Evolutionary conservation across 148 eudicot species (phyloP).

Genomic region (Polygonum maritimum): DNA sequence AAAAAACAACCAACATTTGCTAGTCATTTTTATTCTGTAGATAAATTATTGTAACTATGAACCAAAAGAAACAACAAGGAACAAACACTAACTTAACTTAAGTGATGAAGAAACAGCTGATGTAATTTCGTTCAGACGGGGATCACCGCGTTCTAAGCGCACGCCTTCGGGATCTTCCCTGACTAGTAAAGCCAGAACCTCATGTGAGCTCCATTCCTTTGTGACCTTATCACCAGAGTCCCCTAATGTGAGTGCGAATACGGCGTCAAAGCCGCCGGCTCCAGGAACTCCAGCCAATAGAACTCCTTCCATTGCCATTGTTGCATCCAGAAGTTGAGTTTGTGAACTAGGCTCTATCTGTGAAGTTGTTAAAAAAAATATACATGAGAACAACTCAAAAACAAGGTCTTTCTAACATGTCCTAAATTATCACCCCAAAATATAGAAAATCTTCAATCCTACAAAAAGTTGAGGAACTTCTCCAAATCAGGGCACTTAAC

Average conservation of each 20-base stretch:
- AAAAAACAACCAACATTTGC: not conserved
- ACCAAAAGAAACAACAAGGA: not conserved
- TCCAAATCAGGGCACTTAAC: no score
- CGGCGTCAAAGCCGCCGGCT: conserved; percentile 95
- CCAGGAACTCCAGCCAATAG: conserved; percentile 96
- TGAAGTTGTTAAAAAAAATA: not conserved
- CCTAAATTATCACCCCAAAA: no score
- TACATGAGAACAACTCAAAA: not conserved
- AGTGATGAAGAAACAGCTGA: conserved; percentile 27
- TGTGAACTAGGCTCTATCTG: conserved; percentile 97
- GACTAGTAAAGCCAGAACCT: conserved; percentile 78
- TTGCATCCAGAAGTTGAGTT: conserved; percentile 67
- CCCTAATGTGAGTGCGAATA: conserved; percentile 74
- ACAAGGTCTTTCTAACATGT: no score
- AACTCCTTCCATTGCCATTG: conserved; percentile 86
- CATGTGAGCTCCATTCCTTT: conserved; percentile 58
- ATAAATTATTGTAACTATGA: not conserved
- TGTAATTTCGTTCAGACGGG: conserved; percentile 46
- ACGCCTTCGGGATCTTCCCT: conserved; percentile 90
- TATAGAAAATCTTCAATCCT: no score
- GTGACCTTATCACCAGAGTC: conserved; percentile 48
- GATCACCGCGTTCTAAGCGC: conserved; percentile 59
- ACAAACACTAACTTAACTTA: not conserved
- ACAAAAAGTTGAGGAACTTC: no score
- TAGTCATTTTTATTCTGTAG: not conserved